Evolutionary conservation across 73 alveolate species (phyloP), one percentile per base, ranked within the genome.

Genomic region (Uronychia binucleata): DNA sequence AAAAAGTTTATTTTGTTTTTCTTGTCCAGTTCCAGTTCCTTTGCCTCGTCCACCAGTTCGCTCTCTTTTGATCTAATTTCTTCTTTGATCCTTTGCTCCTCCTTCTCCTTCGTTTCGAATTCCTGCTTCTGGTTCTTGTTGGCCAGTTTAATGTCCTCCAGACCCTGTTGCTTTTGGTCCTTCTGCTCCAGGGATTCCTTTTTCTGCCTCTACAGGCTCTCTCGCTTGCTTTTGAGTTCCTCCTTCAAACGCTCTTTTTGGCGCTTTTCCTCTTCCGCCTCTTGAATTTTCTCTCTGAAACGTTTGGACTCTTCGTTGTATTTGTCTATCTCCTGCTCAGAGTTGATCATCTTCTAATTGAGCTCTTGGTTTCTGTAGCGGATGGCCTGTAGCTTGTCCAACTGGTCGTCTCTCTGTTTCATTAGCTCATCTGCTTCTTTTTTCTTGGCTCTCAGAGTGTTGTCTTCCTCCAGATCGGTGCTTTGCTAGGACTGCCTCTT

Each of bases 401-500:
- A 77, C 35, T 88, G 85, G 34, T 88, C 94, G 19, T 82, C 89
- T 27, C 88, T 82, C 28, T 57, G 29, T 58, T 88, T 88, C 1
- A 76, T 28, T 28, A 88, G 79, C n/a, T 88, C 94, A 1, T 88
- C 94, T 30, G 57, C 76, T 26, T 75, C 91, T 35, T 82, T 77
- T 31, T 77, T 75, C 31, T 83, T 29, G 25, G 57, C 77, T n/a
- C 89, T 74, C 60, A 86, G 82, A 74, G 87, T 84, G n/a, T 89
- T 80, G 34, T 93, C 97, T 76, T 95, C 90, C 77, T 87, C 92
- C n/a, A 91, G 80, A 33, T 94, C 98, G 67, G 88, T 77, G n/a
- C 60, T 80, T 74, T 88, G 78, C 34, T 83, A 77, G 1, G 86
- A 67, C 31, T 67, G 87, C 14, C 93, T 27, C 32, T 83, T 75